Conservation (phyloP, 768 basidiomycete species). For the Lactarius hatsudake region DNA sequence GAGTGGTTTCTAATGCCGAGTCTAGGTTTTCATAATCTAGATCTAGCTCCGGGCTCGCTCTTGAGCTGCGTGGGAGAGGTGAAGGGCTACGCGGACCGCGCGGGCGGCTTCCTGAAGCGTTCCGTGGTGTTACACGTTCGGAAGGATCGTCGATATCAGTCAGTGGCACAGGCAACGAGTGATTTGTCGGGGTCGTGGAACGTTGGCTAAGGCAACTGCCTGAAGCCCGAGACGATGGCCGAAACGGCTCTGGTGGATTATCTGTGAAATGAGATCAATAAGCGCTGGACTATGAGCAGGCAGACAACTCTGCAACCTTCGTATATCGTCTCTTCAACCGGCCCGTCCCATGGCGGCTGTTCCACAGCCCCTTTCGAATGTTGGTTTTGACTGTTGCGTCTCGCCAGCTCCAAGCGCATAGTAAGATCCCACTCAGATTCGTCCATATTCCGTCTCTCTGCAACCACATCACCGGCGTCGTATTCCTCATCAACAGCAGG, state of each 20-base stretch:
- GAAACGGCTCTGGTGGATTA: constrained; percentile 53
- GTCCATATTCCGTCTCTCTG: constrained; percentile 45
- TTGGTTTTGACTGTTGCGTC: constrained; percentile 81
- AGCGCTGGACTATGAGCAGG: neutral
- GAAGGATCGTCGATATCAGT: constrained; percentile 38
- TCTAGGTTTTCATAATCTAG: constrained; percentile 48
- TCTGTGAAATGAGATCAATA: constrained; percentile 40
- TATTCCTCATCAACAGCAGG: constrained; percentile 46
- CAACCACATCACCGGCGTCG: constrained; percentile 34
- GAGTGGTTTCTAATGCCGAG: constrained; percentile 41
- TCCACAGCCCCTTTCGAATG: constrained; percentile 44
- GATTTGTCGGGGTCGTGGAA: constrained; percentile 45
- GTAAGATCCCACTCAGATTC: constrained; percentile 75
- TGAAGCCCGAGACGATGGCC: constrained; percentile 56
- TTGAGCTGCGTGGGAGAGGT: constrained; percentile 53
- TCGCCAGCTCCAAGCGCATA: constrained; percentile 75
- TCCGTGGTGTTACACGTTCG: constrained; percentile 46
- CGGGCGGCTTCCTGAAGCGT: constrained; percentile 57
- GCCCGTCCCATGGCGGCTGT: constrained; percentile 42
- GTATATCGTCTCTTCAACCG: constrained; percentile 67
- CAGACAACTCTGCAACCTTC: constrained; percentile 53
- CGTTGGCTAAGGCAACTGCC: constrained; percentile 41
- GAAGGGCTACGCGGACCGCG: constrained; percentile 76
- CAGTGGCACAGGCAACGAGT: constrained; percentile 41
- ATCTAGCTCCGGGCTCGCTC: constrained; percentile 35